These are phyloP conservation scores for Citrus reticulata DNA, from an alignment of 345 rosid species.

Conservation along the genomic window DNA sequence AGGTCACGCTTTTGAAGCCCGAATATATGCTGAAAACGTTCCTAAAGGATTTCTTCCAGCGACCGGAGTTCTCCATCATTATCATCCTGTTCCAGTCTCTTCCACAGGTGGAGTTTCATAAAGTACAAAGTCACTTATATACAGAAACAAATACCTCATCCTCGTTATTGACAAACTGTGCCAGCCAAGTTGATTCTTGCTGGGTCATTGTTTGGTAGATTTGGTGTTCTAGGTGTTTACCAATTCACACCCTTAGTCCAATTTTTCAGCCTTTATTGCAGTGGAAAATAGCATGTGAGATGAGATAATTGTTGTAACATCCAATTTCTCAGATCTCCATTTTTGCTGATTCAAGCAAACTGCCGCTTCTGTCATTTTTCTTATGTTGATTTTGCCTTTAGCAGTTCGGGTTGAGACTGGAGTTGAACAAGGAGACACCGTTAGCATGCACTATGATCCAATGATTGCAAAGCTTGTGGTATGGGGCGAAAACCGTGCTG, in stretches of 20 bases:
- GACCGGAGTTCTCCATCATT: constrained; percentile 86
- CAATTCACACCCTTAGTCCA: background rate
- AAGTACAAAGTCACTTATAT: constrained; percentile 6
- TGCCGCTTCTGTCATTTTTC: constrained; percentile 8
- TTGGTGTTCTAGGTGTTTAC: background rate
- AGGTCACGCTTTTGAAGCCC: constrained; percentile 97
- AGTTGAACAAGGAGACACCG: constrained; percentile 84
- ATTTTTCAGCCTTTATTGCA: background rate
- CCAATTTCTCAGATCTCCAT: background rate
- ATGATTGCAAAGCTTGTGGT: constrained; percentile 99
- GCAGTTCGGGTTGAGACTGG: constrained; percentile 94
- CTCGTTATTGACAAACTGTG: background rate
- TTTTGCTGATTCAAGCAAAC: constrained; percentile 5
- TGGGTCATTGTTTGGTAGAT: constrained; percentile 1
- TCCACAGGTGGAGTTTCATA: constrained; percentile 53
- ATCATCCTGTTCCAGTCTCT: constrained; percentile 62
- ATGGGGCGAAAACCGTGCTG: constrained; percentile 75
- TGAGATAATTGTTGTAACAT: background rate
- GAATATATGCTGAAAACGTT: constrained; percentile 96
- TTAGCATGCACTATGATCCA: constrained; percentile 99
- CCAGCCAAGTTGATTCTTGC: background rate
- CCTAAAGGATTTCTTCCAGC: constrained; percentile 94
- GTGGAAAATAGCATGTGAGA: constrained; percentile 4
- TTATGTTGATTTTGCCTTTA: constrained; percentile 18
- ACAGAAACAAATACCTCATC: background rate